Conservation (phyloP, 139 green algal species). For the Chlamydomonas eustigma region DNA sequence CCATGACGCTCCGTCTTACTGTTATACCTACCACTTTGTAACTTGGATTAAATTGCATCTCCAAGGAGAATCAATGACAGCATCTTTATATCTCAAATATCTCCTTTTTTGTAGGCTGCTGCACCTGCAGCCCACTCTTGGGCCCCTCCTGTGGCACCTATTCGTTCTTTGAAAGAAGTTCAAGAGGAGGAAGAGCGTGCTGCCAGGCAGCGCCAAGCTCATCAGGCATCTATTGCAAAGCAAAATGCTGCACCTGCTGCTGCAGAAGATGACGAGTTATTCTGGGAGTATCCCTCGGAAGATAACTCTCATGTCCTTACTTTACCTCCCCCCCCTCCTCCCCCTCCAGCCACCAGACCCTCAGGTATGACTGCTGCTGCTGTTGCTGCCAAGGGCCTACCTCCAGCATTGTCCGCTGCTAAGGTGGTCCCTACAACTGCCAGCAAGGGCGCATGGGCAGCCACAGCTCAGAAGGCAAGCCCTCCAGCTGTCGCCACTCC, state of each 20-base stretch:
- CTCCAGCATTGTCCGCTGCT: not conserved
- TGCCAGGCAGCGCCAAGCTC: not conserved
- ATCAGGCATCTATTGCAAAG: not conserved
- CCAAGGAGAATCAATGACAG: too few relatives aligned
- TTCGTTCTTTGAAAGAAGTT: slow-evolving; percentile 26
- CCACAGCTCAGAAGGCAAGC: not conserved
- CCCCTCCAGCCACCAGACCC: not conserved
- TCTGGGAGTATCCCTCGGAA: slow-evolving; percentile 79
- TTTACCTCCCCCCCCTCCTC: not conserved
- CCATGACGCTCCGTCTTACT: too few relatives aligned
- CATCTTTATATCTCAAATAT: too few relatives aligned
- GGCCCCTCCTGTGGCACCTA: not conserved
- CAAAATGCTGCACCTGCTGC: not conserved
- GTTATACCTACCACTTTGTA: too few relatives aligned
- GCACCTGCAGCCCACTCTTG: not conserved
- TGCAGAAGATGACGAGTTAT: slow-evolving; percentile 42
- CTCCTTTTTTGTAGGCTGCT: too few relatives aligned
- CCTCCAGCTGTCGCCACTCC: not conserved
- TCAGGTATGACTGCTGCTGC: slow-evolving; percentile 10
- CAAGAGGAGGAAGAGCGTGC: slow-evolving; percentile 20
- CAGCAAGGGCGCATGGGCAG: not conserved
- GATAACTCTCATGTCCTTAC: not conserved
- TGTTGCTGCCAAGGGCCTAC: not conserved
- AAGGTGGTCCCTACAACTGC: slow-evolving; percentile 5
- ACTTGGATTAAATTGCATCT: too few relatives aligned